These are phyloP conservation scores for Nepenthes mirabilis DNA, from an alignment of 148 eudicot genomes.

Conservation along the genomic window DNA sequence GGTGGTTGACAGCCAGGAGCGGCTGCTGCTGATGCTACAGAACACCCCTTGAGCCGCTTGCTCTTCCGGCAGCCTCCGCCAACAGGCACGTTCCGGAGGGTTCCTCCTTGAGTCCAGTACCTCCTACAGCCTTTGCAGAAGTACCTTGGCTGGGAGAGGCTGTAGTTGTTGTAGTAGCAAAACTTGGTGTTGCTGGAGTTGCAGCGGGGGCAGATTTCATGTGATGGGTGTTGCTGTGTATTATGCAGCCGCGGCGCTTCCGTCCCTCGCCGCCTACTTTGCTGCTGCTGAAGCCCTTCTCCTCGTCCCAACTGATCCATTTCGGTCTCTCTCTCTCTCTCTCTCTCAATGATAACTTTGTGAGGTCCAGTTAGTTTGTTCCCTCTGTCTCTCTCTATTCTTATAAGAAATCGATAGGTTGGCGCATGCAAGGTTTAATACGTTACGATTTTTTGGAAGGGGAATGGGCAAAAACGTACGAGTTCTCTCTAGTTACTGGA, in stretches of 20 bases:
- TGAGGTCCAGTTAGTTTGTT: too few relatives aligned
- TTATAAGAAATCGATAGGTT: too few relatives aligned
- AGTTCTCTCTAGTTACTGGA: too few relatives aligned
- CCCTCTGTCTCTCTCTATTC: too few relatives aligned
- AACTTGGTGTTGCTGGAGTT: constrained; percentile 38
- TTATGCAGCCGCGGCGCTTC: constrained; percentile 1
- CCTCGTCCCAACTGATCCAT: too few relatives aligned
- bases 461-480: too few relatives aligned
- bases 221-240: constrained; percentile 9
- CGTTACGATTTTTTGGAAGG: too few relatives aligned
- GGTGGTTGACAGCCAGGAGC: not conserved
- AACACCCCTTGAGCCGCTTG: constrained; percentile 27
- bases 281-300: too few relatives aligned
- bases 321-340: too few relatives aligned
- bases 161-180: constrained; percentile 48
- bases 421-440: too few relatives aligned
- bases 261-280: not conserved
- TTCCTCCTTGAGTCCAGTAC: constrained; percentile 68
- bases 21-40: not conserved
- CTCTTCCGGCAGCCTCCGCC: constrained; percentile 48
- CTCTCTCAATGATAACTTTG: too few relatives aligned
- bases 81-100: constrained; percentile 51
- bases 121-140: constrained; percentile 66
- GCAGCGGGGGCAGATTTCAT: constrained; percentile 27
- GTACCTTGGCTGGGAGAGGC: constrained; percentile 38